phyloP scores from a whole-genome alignment of 129 eudicot genomes.

The Ambrosia artemisiifolia region DNA sequence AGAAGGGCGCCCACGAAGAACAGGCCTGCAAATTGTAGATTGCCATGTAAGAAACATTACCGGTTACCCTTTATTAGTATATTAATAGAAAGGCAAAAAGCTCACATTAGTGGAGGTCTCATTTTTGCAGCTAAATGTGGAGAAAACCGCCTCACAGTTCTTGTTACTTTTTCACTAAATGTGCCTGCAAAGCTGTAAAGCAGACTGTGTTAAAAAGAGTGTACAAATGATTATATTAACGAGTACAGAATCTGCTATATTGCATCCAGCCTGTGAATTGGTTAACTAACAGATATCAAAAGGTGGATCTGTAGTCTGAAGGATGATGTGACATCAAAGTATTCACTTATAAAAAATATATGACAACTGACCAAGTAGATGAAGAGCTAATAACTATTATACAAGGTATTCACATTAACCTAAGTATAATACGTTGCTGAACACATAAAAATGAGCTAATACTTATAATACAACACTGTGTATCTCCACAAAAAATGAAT shows the following conservation, averaged over 20 bases:
- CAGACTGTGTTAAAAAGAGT: background rate
- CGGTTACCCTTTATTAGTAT: conserved; percentile 8
- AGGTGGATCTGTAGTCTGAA: background rate
- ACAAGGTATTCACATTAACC: background rate
- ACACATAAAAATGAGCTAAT: background rate
- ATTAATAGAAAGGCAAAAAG: too few species aligned
- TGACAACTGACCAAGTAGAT: background rate
- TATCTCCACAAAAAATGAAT: background rate
- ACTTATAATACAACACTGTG: background rate
- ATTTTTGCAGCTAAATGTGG: conserved; percentile 98
- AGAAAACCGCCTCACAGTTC: conserved; percentile 77
- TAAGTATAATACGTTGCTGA: background rate
- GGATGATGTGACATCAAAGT: conserved; percentile 2
- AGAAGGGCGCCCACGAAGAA: conserved; percentile 96
- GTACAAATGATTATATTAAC: background rate
- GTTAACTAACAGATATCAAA: background rate
- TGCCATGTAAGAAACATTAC: conserved; percentile 18
- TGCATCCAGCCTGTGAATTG: background rate
- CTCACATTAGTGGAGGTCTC: conserved; percentile 96
- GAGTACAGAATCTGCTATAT: conserved; percentile 10
- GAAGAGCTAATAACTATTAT: background rate
- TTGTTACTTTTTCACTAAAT: conserved; percentile 83
- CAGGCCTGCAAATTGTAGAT: conserved; percentile 60
- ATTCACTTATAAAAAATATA: background rate
- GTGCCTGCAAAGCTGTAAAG: conserved; percentile 86